Evolutionary conservation across 2,329 filamentous ascomycete species (phyloP), one percentile per base, ranked within the genome.

Genomic region (Diaporthe capsici): DNA sequence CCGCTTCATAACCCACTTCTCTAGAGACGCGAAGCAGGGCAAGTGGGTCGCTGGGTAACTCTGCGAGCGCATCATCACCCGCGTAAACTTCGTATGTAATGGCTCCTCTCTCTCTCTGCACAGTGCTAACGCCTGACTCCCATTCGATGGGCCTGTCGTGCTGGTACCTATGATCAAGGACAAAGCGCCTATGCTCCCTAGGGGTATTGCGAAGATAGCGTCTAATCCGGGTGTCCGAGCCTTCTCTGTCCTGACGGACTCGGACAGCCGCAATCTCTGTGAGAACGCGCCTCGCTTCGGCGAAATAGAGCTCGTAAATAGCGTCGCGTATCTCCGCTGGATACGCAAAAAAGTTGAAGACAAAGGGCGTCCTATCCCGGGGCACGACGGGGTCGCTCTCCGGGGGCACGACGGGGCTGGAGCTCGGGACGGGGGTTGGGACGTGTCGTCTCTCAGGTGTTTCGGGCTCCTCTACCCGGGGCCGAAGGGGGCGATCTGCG

Each of bases 221-320:
- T 37, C 31, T 31, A 15, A 60, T 60, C 34, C 57, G 57, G 10
- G 57, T 39, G 9, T 39, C 57, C 13, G 34, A 3, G 20, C 17
- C 57, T 15, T 12, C 8, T 12, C 17, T 12, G 15, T 20, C 31
- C 34, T 39, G 57, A 17, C 57, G 57, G 57, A 60, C 57, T n/a
- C 57, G 31, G 22, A 60, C 57, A 25, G 57, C 34, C 34, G 57
- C 57, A n/a, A 60, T 60, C 37, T 42, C 34, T 4, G 34, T 13
- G 57, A 60, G 34, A 39, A 39, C 22, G 4, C 17, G 57, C 13
- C 20, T 39, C 34, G 34, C 28, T 17, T 34, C 55, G 17, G 55
- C 55, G 55, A 58, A 58, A 37, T 58, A 58, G 31, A 20, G 37
- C 55, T 34, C 55, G 55, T 58, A 58, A 58, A 58, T 37, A 12